Percentiles rank a stretch among this genome's conserved stretches.
Evolutionary conservation across 192 early-diverging fungal genomes (phyloP).

Genomic region (Umbelopsis isabellina): DNA sequence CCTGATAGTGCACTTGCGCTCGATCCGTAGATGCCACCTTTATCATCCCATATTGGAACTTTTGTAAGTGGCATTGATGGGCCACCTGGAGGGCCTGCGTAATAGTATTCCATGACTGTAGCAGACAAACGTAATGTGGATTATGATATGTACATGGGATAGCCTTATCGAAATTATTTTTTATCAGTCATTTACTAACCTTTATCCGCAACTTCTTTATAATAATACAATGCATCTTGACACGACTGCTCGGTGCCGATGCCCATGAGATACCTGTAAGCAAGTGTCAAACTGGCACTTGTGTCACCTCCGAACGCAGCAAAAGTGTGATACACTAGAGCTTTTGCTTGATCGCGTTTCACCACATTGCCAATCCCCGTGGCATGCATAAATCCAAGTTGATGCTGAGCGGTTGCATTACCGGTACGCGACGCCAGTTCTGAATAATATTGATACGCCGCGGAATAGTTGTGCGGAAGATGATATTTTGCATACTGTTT

Average conservation of each 20-base stretch:
- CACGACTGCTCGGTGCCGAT: slow-evolving; percentile 83
- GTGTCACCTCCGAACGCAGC: slow-evolving; percentile 76
- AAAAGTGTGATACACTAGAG: slow-evolving; percentile 79
- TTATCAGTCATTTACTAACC: slow-evolving; percentile 41
- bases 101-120: slow-evolving; percentile 67
- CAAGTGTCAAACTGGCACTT: slow-evolving; percentile 81
- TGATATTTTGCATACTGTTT: slow-evolving; percentile 63
- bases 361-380: slow-evolving; percentile 80
- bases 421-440: slow-evolving; percentile 66
- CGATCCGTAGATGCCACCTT: slow-evolving; percentile 87
- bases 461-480: slow-evolving; percentile 53
- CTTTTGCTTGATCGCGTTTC: slow-evolving; percentile 70
- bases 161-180: not conserved
- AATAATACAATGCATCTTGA: slow-evolving; percentile 75
- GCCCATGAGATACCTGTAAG: slow-evolving; percentile 81
- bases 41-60: slow-evolving; percentile 70
- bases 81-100: slow-evolving; percentile 83
- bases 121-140: not conserved
- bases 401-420: slow-evolving; percentile 84
- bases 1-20: slow-evolving; percentile 63
- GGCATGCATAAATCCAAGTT: slow-evolving; percentile 89
- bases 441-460: slow-evolving; percentile 69
- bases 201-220: slow-evolving; percentile 78
- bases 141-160: not conserved
- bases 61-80: slow-evolving; percentile 68